Conservation (phyloP, 2,329 filamentous ascomycete genomes). For the Neonectria neomacrospora region DNA sequence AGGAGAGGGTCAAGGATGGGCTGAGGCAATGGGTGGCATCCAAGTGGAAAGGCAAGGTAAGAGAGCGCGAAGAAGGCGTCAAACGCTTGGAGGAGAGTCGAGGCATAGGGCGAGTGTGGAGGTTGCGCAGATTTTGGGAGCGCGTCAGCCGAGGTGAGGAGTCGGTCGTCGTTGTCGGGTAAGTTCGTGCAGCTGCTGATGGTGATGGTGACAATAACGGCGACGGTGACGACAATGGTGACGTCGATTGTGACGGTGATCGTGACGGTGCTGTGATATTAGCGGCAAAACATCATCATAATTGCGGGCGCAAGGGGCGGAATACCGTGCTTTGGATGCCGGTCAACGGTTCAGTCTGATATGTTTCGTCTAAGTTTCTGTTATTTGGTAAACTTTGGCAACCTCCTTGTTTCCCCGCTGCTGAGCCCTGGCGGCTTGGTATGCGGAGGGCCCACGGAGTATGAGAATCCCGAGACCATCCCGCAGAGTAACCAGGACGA, state of each 20-base stretch:
- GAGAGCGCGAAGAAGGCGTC: conserved; percentile 60
- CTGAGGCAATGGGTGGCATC: conserved; percentile 72
- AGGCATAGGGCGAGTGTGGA: conserved; percentile 68
- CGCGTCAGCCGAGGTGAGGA: conserved; percentile 59
- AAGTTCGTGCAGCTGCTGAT: conserved; percentile 27
- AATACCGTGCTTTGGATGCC: background rate
- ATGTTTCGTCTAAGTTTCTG: background rate
- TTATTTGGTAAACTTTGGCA: background rate
- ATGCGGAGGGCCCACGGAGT: background rate
- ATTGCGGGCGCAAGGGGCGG: background rate
- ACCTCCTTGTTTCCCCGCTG: background rate
- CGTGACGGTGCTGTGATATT: conserved; percentile 6
- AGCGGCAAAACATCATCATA: background rate
- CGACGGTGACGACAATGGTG: conserved; percentile 2
- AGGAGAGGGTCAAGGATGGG: conserved; percentile 74
- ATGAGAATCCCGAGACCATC: background rate
- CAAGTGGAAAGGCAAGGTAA: conserved; percentile 66
- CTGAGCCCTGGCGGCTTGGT: conserved; percentile 9
- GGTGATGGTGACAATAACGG: background rate
- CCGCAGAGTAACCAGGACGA: conserved; percentile 2
- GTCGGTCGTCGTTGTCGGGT: conserved; percentile 24
- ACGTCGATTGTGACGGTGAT: background rate
- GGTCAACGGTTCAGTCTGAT: background rate
- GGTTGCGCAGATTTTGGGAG: conserved; percentile 75
- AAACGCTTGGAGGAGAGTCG: conserved; percentile 60